Evolutionary conservation across 116 monocot genomes (phyloP).

Genomic region (Zostera marina): DNA sequence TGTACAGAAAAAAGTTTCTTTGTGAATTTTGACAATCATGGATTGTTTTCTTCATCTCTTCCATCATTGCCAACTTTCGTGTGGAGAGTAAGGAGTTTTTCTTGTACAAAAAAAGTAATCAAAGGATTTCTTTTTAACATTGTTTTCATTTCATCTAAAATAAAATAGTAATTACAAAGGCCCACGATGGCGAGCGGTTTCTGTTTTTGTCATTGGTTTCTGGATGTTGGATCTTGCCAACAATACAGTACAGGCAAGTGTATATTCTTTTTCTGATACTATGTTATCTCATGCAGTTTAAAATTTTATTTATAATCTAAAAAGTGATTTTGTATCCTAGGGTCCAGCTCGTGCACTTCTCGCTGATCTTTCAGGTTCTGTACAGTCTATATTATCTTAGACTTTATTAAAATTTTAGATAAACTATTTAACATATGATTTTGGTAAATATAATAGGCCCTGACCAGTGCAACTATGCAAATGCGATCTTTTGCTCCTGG

Average conservation of each 20-base stretch:
- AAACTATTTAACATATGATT: slow-evolving; percentile 1
- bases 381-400: neutral
- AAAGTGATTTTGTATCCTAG: slow-evolving; percentile 12
- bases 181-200: slow-evolving; percentile 68
- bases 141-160: neutral
- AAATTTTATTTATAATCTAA: neutral
- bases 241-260: slow-evolving; percentile 90
- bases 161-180: slow-evolving; percentile 56
- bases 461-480: slow-evolving; percentile 69
- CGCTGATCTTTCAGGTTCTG: slow-evolving; percentile 87
- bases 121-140: no score
- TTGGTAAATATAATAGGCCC: slow-evolving; percentile 28
- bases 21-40: no score
- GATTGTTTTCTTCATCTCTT: no score
- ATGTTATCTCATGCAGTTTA: neutral
- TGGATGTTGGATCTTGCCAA: slow-evolving; percentile 99
- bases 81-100: no score
- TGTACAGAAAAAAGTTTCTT: no score
- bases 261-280: neutral
- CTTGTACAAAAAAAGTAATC: no score
- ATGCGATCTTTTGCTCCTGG: slow-evolving; percentile 98
- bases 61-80: no score
- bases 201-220: slow-evolving; percentile 82
- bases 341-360: slow-evolving; percentile 96
- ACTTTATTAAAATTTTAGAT: neutral